phyloP scores from a whole-genome alignment of 2,329 filamentous ascomycete species.

The Microascus cirrosus region DNA sequence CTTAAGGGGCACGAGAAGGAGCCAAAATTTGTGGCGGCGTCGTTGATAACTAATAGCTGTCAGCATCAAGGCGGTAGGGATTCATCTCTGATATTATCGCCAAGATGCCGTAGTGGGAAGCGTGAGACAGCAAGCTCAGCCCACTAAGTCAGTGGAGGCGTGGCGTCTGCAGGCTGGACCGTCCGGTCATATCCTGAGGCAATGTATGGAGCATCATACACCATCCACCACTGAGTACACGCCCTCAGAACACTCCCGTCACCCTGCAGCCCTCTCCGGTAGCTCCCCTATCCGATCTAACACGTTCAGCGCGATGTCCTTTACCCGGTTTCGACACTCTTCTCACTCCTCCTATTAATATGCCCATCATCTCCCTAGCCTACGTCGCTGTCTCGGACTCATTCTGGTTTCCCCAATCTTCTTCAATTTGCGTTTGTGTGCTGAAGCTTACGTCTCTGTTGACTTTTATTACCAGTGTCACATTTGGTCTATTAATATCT shows the following conservation, averaged over 20 bases:
- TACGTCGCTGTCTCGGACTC: not conserved
- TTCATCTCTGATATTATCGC: too few relatives aligned
- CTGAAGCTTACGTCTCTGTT: not conserved
- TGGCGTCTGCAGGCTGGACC: too few relatives aligned
- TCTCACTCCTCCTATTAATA: not conserved
- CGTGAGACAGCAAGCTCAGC: too few relatives aligned
- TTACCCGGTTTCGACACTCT: not conserved
- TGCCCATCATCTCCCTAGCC: not conserved
- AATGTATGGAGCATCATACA: not conserved
- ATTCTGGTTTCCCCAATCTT: not conserved
- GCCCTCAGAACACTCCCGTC: not conserved
- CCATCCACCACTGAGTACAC: not conserved
- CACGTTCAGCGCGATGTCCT: not conserved
- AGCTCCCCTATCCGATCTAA: not conserved
- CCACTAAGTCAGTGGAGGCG: too few relatives aligned
- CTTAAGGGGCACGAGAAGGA: not conserved
- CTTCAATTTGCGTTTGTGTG: not conserved
- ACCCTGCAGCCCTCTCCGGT: not conserved
- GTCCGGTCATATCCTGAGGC: too few relatives aligned
- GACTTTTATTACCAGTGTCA: not conserved
- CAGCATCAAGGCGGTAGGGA: too few relatives aligned
- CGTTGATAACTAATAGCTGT: not conserved
- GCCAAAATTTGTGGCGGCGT: not conserved
- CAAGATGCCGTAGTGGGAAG: too few relatives aligned
- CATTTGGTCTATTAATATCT: not conserved